A percentile compares a stretch with the other conserved stretches of the same genome.
These are phyloP conservation scores for Mercurialis annua DNA, from an alignment of 345 rosid species.

Conservation along the genomic window DNA sequence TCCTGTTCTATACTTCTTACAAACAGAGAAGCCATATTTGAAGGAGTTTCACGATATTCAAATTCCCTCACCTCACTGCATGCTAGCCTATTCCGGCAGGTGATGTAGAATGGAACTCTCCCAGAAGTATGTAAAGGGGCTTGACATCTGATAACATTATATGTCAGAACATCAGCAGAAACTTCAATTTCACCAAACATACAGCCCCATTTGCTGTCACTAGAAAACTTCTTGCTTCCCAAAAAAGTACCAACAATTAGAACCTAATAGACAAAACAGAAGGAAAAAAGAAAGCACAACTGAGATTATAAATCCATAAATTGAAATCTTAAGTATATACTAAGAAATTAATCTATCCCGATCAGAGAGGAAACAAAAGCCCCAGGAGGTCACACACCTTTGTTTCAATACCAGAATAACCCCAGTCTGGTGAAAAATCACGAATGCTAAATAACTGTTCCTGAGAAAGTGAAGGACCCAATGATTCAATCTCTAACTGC, in stretches of 20 bases:
- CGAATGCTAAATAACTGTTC: constrained; percentile 73
- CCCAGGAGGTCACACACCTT: constrained; percentile 29
- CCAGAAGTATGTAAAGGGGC: constrained; percentile 56
- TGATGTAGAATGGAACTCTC: constrained; percentile 59
- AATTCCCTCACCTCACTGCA: constrained; percentile 77
- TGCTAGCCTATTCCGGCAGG: constrained; percentile 61
- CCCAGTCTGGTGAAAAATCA: constrained; percentile 72
- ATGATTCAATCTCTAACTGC: constrained; percentile 54
- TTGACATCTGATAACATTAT: constrained; percentile 47
- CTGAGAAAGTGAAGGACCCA: constrained; percentile 77
- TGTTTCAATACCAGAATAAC: constrained; percentile 44
- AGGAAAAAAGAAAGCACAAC: constrained; percentile 10
- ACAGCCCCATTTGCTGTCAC: constrained; percentile 49
- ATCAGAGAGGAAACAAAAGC: background rate
- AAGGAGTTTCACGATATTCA: constrained; percentile 51
- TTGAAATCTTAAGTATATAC: constrained; percentile 8
- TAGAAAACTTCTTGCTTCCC: constrained; percentile 40
- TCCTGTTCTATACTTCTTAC: constrained; percentile 21
- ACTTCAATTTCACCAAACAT: constrained; percentile 80
- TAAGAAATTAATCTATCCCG: background rate
- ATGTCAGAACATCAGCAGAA: constrained; percentile 52
- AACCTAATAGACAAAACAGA: constrained; percentile 27
- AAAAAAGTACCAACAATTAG: constrained; percentile 50
- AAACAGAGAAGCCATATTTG: constrained; percentile 14
- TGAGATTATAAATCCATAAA: background rate